Evolutionary conservation across 2,329 filamentous ascomycete species (phyloP).

Genomic region (Pestalotiopsis fici): DNA sequence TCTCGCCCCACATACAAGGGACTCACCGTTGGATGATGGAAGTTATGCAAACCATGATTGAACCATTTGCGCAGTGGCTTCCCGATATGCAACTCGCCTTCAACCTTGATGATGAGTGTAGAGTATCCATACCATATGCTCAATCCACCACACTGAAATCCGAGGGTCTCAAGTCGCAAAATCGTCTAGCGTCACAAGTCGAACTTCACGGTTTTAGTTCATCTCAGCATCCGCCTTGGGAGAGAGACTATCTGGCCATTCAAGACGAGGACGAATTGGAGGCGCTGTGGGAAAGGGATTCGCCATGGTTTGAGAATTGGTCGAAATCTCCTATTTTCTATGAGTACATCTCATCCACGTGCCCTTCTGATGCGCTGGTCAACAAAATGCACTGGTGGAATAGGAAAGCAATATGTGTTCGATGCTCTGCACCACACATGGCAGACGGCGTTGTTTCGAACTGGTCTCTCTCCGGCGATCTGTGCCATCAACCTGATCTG

Average conservation of each 20-base stretch:
- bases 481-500: conserved; percentile 52
- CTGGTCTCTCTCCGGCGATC: conserved; percentile 40
- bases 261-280: conserved; percentile 18
- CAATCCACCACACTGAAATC: conserved; percentile 37
- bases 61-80: conserved; percentile 42
- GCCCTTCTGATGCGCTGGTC: conserved; percentile 47
- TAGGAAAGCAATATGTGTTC: conserved; percentile 30
- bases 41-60: conserved; percentile 36
- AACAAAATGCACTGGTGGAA: conserved; percentile 40
- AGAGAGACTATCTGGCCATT: conserved; percentile 19
- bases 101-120: conserved; percentile 51
- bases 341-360: conserved; percentile 38
- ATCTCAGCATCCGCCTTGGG: conserved; percentile 22
- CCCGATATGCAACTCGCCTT: conserved; percentile 56
- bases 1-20: conserved; percentile 31
- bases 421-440: conserved; percentile 37
- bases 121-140: conserved; percentile 45
- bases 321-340: conserved; percentile 34
- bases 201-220: conserved; percentile 20
- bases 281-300: conserved; percentile 22
- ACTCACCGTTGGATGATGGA: conserved; percentile 39
- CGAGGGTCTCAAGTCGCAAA: conserved; percentile 18
- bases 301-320: conserved; percentile 24
- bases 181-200: conserved; percentile 25
- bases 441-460: conserved; percentile 42